These are phyloP conservation scores for Acanthamoeba triangularis DNA, from an alignment of 208 protist genomes.

Conservation along the genomic window DNA sequence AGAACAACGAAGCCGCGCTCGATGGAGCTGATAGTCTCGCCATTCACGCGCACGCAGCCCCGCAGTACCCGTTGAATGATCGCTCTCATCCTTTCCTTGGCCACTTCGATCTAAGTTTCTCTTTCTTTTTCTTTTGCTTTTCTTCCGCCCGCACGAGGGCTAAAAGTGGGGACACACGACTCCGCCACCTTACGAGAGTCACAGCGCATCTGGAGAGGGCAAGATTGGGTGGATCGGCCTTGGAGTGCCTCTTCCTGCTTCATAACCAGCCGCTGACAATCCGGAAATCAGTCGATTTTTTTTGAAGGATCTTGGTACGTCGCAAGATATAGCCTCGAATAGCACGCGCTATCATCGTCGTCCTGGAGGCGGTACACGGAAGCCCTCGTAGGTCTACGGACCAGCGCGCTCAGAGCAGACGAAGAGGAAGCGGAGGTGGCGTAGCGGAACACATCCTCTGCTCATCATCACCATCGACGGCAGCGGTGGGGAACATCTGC, in stretches of 20 bases:
- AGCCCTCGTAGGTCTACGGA: constrained; percentile 11
- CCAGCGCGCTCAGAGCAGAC: neutral
- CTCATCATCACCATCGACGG: neutral
- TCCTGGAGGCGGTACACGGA: constrained; percentile 29
- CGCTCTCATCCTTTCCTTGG: constrained; percentile 78
- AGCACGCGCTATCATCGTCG: neutral
- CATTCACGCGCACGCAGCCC: constrained; percentile 82
- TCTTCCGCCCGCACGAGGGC: neutral
- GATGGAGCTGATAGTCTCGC: constrained; percentile 81
- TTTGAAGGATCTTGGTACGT: neutral
- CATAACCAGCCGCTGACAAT: too few relatives aligned
- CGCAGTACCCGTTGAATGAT: constrained; percentile 84
- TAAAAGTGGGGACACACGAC: neutral
- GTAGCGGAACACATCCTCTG: neutral
- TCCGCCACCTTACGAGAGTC: neutral
- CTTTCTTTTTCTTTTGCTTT: neutral
- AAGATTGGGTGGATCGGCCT: neutral
- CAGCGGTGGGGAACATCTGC: constrained; percentile 3
- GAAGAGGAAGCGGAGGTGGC: neutral
- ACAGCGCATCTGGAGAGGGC: neutral
- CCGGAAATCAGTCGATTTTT: too few relatives aligned
- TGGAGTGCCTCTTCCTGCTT: neutral
- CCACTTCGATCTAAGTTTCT: neutral
- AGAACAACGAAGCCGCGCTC: constrained; percentile 83
- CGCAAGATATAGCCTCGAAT: neutral